Base-by-base conservation (phyloP, 2,329 filamentous ascomycete species). In the Aspergillus ustus region DNA sequence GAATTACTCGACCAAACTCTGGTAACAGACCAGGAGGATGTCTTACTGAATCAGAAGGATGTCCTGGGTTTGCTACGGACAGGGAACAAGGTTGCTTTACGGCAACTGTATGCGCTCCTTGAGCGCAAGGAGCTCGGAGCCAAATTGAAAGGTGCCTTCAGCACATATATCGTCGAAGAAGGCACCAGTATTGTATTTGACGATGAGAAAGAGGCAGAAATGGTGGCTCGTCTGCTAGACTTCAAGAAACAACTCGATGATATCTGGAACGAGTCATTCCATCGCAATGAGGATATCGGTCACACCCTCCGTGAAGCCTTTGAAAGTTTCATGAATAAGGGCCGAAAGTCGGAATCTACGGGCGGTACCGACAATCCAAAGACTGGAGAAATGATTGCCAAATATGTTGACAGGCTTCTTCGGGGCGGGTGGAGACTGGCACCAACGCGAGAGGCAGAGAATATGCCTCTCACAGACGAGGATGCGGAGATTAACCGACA, bases 341-440 rank as follows among this genome's bases (percentile, higher is more conserved):
- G 84, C 4, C 90, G 90, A 72, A 91, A 89, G 72, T 88, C 86
- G 1, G 84, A 86, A 7, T 82, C 87, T 4, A 89, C 87, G 4
- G 94, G 91, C 86, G 87, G 88, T 55, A 92, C 91, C 0, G 90
- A 93, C 59, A 96, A 93, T 59, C 92, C 93, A 19, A 98, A 96
- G 82, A 92, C 96, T 15, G 95, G 94, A 53, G 95, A 99, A 80
- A 97, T 98, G 93, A 96, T 97, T 69, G 96, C 95, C 31, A 98
- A 97, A 77, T 93, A 98, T 70, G 91, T 99, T 64, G 95, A 99
- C 77, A 84, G 91, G 80, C 83, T 99, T 20, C 84, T 99, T 34
- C 89, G 93, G 59, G 92, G 92, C 53, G 96, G 95, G 1, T 84
- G 94, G 51, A 98, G 96, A 61, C 50, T 70, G 87, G 89, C 40